A percentile compares a stretch with the other conserved stretches of the same genome.
These are phyloP conservation scores for Cardamine chenopodiifolia DNA, from an alignment of 345 rosid genomes.

Conservation along the genomic window DNA sequence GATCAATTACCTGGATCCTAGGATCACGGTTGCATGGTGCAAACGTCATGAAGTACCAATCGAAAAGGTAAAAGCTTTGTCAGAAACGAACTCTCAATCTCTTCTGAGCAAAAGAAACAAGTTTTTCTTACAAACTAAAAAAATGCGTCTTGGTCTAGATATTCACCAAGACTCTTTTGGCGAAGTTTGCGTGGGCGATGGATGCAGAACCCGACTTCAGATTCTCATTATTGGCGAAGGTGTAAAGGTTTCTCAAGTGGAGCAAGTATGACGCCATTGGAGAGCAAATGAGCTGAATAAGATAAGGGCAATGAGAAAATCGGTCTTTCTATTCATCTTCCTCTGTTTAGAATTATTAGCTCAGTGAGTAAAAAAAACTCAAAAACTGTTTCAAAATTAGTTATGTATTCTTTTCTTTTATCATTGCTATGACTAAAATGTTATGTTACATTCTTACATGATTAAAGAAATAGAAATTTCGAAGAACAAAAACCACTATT, in stretches of 20 bases:
- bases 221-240: slow-evolving; percentile 51
- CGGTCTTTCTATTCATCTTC: slow-evolving; percentile 34
- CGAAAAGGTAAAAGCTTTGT: slow-evolving; percentile 69
- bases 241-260: slow-evolving; percentile 24
- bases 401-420: background rate
- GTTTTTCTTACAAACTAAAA: background rate
- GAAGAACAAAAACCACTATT: background rate
- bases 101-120: background rate
- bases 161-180: slow-evolving; percentile 89
- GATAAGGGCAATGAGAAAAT: slow-evolving; percentile 26
- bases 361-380: background rate
- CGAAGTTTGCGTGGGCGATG: slow-evolving; percentile 96
- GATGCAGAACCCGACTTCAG: slow-evolving; percentile 90
- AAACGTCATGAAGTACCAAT: slow-evolving; percentile 97
- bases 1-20: slow-evolving; percentile 93
- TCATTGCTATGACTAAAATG: slow-evolving; percentile 4
- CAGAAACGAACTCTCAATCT: background rate
- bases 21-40: slow-evolving; percentile 99
- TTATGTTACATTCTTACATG: slow-evolving; percentile 14
- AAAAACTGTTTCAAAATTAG: background rate
- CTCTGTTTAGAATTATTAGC: slow-evolving; percentile 20
- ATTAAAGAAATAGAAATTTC: slow-evolving; percentile 23
- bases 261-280: slow-evolving; percentile 28
- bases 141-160: slow-evolving; percentile 53
- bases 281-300: slow-evolving; percentile 25